Evolutionary conservation across 805 yeast genomes (phyloP).

Genomic region (Maudiozyma turicensis): DNA sequence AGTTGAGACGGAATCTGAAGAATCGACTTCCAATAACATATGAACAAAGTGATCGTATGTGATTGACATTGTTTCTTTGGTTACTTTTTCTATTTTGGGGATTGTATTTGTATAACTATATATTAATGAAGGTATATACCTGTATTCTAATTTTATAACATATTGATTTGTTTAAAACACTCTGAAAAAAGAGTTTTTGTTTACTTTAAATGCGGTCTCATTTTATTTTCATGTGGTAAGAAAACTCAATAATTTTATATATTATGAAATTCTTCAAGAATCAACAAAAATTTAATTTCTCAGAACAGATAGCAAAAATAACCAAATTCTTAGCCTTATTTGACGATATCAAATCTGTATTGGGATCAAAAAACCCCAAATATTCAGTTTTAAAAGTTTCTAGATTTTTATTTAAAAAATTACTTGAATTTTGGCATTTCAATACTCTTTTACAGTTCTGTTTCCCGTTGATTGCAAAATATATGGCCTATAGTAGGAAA

Average conservation of each 20-base stretch:
- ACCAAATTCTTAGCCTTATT: no score
- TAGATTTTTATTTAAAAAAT: no score
- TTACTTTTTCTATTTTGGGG: no score
- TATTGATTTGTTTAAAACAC: background rate
- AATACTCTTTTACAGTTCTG: no score
- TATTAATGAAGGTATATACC: background rate
- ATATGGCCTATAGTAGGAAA: no score
- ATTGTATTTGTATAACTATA: background rate
- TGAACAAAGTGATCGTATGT: background rate
- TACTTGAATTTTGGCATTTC: no score
- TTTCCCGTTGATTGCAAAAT: no score
- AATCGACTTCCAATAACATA: conserved; percentile 2
- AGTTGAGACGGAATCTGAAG: conserved; percentile 10
- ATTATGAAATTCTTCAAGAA: background rate
- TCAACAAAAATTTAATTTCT: background rate
- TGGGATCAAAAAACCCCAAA: no score
- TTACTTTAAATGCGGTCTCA: background rate
- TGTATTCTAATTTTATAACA: background rate
- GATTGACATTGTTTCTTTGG: background rate
- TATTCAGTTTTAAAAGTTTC: no score
- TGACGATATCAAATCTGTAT: no score
- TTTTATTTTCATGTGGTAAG: background rate
- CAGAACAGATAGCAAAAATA: no score
- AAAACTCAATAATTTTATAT: background rate
- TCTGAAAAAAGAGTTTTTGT: background rate